A percentile compares a stretch with the other conserved stretches of the same genome.
Conservation (phyloP, 1,139 yeast genomes). For the Oligophagozyma castellii region DNA sequence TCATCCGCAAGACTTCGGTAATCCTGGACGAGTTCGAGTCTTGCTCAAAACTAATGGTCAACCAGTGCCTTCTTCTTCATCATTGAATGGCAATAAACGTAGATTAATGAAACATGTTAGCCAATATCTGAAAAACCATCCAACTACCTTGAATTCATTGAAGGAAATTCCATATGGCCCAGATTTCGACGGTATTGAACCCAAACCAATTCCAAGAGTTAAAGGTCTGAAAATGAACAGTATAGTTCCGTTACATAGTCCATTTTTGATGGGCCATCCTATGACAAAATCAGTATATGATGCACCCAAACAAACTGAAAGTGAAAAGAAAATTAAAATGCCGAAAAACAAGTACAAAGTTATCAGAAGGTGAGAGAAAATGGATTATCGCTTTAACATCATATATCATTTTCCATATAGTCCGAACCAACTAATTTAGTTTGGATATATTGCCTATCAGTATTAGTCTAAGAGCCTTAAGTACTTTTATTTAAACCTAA, state of each 20-base stretch:
- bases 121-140: conserved; percentile 48
- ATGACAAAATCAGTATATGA: conserved; percentile 62
- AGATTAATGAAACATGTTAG: conserved; percentile 49
- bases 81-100: conserved; percentile 44
- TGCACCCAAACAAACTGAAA: conserved; percentile 32
- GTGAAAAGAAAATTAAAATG: conserved; percentile 24
- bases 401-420: background rate
- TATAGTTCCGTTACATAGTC: conserved; percentile 74
- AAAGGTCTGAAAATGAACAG: conserved; percentile 76
- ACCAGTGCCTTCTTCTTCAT: conserved; percentile 20
- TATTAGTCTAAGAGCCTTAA: too few species aligned
- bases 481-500: too few species aligned
- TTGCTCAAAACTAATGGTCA: conserved; percentile 40
- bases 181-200: conserved; percentile 34
- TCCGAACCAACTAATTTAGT: background rate
- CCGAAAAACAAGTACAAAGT: conserved; percentile 33
- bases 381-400: conserved; percentile 1
- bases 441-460: too few species aligned
- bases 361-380: conserved; percentile 26
- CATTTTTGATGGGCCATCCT: conserved; percentile 72
- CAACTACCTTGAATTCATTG: conserved; percentile 55
- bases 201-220: conserved; percentile 60
- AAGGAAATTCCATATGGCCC: conserved; percentile 43
- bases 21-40: conserved; percentile 86
- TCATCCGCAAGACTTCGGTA: conserved; percentile 96